A percentile compares a stretch with the other conserved stretches of the same genome.
Evolutionary conservation across 208 protist species (phyloP).

Genomic region (Trypanosoma congolense): DNA sequence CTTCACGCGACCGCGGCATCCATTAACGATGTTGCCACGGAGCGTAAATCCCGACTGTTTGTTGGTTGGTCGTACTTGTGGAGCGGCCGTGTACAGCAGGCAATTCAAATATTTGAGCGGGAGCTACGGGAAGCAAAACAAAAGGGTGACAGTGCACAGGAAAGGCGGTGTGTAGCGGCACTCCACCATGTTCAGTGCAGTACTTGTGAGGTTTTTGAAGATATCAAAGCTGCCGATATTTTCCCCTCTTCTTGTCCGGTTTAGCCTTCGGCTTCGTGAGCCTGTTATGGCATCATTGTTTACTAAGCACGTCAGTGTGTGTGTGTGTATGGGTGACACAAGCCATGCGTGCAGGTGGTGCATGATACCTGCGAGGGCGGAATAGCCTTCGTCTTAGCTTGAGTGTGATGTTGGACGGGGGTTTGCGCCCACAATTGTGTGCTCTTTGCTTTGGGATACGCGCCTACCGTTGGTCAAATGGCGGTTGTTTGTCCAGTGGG

Average conservation of each 20-base stretch:
- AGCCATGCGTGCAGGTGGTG: no score
- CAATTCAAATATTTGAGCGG: conserved; percentile 34
- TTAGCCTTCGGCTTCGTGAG: no score
- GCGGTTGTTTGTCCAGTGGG: no score
- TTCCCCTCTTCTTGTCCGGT: no score
- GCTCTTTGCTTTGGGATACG: no score
- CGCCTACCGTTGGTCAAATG: no score
- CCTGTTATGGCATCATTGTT: no score
- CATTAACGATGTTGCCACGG: conserved; percentile 30
- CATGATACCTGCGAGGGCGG: no score
- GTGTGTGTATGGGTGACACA: conserved; percentile 6
- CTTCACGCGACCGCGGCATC: conserved; percentile 31
- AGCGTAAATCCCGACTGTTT: conserved; percentile 59
- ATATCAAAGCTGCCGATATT: no score
- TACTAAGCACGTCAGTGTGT: background rate
- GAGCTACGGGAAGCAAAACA: conserved; percentile 27
- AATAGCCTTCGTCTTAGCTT: no score
- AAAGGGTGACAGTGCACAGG: conserved; percentile 34
- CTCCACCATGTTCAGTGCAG: conserved; percentile 40
- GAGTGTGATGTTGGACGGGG: no score
- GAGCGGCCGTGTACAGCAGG: conserved; percentile 34
- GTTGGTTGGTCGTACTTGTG: conserved; percentile 70
- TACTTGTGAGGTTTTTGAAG: background rate
- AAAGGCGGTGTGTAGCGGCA: conserved; percentile 54
- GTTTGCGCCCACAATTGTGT: no score